Percentiles rank a stretch among this genome's conserved stretches.
Conservation (phyloP, 2,329 filamentous ascomycete species). For the Monilinia fructigena region DNA sequence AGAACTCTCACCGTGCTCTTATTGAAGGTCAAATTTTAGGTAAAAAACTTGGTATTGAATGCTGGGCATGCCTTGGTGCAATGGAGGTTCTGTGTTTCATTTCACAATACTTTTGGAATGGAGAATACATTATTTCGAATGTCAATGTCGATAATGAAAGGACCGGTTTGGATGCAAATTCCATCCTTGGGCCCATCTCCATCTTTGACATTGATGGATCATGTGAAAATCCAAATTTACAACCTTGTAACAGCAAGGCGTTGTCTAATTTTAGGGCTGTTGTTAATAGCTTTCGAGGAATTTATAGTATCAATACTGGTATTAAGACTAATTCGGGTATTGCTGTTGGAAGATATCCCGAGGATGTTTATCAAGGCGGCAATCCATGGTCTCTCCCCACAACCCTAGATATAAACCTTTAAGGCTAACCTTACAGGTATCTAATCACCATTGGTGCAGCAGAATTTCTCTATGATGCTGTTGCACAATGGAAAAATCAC, state of each 20-base stretch:
- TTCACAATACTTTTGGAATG: constrained; percentile 68
- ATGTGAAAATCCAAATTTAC: constrained; percentile 71
- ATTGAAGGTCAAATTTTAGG: constrained; percentile 66
- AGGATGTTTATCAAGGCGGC: constrained; percentile 72
- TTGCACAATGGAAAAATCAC: constrained; percentile 66
- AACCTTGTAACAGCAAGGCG: constrained; percentile 55
- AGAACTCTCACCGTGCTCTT: constrained; percentile 60
- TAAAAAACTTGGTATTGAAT: constrained; percentile 57
- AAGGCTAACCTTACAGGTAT: constrained; percentile 44
- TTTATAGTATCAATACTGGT: constrained; percentile 66
- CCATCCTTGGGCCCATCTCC: constrained; percentile 63
- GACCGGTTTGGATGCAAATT: constrained; percentile 69
- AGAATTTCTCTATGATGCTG: constrained; percentile 74
- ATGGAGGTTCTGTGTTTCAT: constrained; percentile 71
- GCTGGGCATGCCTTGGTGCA: constrained; percentile 61
- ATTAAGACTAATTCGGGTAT: constrained; percentile 60
- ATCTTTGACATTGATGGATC: constrained; percentile 66
- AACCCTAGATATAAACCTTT: neutral
- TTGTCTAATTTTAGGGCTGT: constrained; percentile 76
- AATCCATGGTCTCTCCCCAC: constrained; percentile 62
- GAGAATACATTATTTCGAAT: constrained; percentile 66
- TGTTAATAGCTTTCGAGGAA: constrained; percentile 67
- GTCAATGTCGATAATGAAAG: constrained; percentile 62
- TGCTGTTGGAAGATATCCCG: constrained; percentile 64
- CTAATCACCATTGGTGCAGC: constrained; percentile 72